Evolutionary conservation across 2,329 filamentous ascomycete genomes (phyloP).

Genomic region (Ophiocordyceps polyrhachis-furcata): DNA sequence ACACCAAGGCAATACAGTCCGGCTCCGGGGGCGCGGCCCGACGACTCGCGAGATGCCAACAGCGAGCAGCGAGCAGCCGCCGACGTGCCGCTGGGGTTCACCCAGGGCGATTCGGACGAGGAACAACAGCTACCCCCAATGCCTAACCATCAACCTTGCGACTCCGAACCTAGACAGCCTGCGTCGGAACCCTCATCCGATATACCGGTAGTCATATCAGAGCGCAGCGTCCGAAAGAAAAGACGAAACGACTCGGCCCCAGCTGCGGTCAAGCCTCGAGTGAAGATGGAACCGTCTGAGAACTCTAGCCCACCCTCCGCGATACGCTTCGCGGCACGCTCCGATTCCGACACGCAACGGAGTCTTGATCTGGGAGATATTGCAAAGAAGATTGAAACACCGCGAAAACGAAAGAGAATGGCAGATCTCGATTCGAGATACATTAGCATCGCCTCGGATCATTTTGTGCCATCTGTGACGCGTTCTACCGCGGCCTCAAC

Average conservation of each 20-base stretch:
- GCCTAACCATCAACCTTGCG: conserved; percentile 1
- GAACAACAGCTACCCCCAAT: conserved; percentile 9
- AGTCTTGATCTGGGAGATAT: conserved; percentile 37
- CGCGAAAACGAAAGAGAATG: conserved; percentile 14
- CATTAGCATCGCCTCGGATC: neutral
- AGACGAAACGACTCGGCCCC: conserved; percentile 13
- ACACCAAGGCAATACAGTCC: neutral
- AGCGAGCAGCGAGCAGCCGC: neutral
- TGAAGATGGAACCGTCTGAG: conserved; percentile 23
- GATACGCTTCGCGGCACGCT: conserved; percentile 8
- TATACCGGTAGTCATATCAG: conserved; percentile 28
- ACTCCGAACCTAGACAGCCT: neutral
- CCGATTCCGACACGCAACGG: conserved; percentile 23
- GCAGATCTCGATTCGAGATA: neutral
- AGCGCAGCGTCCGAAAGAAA: conserved; percentile 28
- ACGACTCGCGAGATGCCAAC: neutral
- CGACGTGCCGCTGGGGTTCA: conserved; percentile 10
- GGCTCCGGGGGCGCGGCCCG: neutral
- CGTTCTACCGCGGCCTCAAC: conserved; percentile 6
- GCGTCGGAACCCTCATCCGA: conserved; percentile 33
- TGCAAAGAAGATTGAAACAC: conserved; percentile 14
- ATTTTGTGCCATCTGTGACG: conserved; percentile 4
- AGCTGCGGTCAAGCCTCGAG: conserved; percentile 10
- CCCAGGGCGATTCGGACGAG: conserved; percentile 10
- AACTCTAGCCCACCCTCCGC: conserved; percentile 11